These are phyloP conservation scores for Exophiala calicioides DNA, from an alignment of 2,329 filamentous ascomycete genomes.

Conservation along the genomic window DNA sequence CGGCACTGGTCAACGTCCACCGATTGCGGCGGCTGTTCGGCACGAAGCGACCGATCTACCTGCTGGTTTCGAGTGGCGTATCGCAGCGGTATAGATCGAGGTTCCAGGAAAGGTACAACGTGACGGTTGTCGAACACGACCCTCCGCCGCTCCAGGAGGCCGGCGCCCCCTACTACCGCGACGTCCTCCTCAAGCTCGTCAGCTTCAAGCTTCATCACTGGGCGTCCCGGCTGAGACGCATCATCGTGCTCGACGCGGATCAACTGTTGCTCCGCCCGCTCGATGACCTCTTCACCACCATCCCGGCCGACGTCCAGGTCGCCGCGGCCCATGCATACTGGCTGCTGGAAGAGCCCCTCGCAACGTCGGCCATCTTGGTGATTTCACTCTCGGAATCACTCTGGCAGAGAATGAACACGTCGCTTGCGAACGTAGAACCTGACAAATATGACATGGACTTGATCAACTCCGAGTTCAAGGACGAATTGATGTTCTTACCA, in stretches of 20 bases:
- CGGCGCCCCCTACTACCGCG: slow-evolving; percentile 3
- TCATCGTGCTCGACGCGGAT: slow-evolving; percentile 8
- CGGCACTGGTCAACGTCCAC: slow-evolving; percentile 10
- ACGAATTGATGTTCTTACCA: slow-evolving; percentile 1
- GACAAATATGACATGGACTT: slow-evolving; percentile 14
- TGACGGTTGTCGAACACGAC: slow-evolving; percentile 11
- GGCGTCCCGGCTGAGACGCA: not conserved
- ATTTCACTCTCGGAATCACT: slow-evolving; percentile 2
- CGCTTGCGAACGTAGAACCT: slow-evolving; percentile 1
- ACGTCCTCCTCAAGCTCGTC: slow-evolving; percentile 14
- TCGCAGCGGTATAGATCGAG: not conserved
- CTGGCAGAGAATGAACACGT: slow-evolving; percentile 7
- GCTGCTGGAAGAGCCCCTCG: not conserved
- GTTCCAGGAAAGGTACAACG: slow-evolving; percentile 8
- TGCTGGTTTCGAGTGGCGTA: slow-evolving; percentile 3
- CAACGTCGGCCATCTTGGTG: slow-evolving; percentile 8
- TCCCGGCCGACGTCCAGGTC: not conserved
- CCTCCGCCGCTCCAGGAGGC: slow-evolving; percentile 1
- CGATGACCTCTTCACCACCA: slow-evolving; percentile 1
- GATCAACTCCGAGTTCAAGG: slow-evolving; percentile 8
- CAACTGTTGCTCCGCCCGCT: slow-evolving; percentile 1
- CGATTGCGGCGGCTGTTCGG: slow-evolving; percentile 3
- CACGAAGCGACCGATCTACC: slow-evolving; percentile 5
- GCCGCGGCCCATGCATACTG: slow-evolving; percentile 10
- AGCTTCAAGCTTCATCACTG: slow-evolving; percentile 5